A percentile compares a stretch with the other conserved stretches of the same genome.
Evolutionary conservation across 208 protist species (phyloP).

Genomic region (Histomonas meleagridis): DNA sequence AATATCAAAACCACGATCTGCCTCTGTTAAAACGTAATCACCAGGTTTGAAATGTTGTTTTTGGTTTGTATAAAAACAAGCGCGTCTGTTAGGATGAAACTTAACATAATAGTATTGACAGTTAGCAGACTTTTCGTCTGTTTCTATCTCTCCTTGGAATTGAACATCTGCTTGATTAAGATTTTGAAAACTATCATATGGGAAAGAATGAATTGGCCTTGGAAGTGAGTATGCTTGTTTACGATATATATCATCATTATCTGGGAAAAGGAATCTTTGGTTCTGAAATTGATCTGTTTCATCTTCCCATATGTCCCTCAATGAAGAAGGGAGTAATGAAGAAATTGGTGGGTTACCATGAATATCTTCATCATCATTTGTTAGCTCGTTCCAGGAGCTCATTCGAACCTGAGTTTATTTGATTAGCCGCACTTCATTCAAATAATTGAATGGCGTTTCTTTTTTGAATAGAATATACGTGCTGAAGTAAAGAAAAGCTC

Average conservation of each 20-base stretch:
- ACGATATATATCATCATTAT: too few relatives aligned
- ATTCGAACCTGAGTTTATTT: too few relatives aligned
- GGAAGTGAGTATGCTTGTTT: too few relatives aligned
- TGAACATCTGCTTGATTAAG: too few relatives aligned
- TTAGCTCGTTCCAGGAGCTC: too few relatives aligned
- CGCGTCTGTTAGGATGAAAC: slow-evolving; percentile 8
- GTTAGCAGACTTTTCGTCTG: not conserved
- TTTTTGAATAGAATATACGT: too few relatives aligned
- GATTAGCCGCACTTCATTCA: too few relatives aligned
- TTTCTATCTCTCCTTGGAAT: not conserved
- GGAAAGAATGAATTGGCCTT: too few relatives aligned
- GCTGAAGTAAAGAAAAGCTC: too few relatives aligned
- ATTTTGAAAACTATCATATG: not conserved
- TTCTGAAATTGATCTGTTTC: not conserved
- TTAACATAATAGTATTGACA: not conserved
- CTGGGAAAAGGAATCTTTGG: too few relatives aligned
- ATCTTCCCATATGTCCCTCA: not conserved
- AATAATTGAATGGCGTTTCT: too few relatives aligned
- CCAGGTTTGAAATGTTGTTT: not conserved
- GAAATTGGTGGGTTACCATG: not conserved
- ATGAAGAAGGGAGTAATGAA: not conserved
- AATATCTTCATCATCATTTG: too few relatives aligned
- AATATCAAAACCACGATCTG: slow-evolving; percentile 6
- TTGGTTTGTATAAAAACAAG: not conserved
- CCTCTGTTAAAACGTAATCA: slow-evolving; percentile 10